These are phyloP conservation scores for Stemphylium beticola DNA, from an alignment of 2,329 filamentous ascomycete genomes.

Conservation along the genomic window DNA sequence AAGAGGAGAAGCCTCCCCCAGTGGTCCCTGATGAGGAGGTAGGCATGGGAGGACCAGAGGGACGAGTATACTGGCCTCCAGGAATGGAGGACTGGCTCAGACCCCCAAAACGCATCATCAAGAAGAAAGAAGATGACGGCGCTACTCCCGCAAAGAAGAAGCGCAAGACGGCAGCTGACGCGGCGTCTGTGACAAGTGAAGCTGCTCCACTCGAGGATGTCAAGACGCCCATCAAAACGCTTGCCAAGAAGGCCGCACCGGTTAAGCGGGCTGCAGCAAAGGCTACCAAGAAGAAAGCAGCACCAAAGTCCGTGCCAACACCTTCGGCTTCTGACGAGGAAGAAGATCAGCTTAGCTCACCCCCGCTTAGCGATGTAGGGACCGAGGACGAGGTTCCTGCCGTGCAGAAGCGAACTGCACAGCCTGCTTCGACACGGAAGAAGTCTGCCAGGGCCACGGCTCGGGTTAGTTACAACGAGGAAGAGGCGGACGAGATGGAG, in stretches of 20 bases:
- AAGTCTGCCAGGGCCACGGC: constrained; percentile 34
- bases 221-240: constrained; percentile 45
- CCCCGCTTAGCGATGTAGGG: constrained; percentile 51
- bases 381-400: constrained; percentile 30
- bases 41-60: constrained; percentile 83
- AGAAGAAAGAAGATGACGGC: constrained; percentile 57
- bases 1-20: constrained; percentile 45
- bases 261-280: constrained; percentile 29
- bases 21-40: constrained; percentile 71
- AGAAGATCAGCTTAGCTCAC: constrained; percentile 43
- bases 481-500: constrained; percentile 40
- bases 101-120: constrained; percentile 75
- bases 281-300: constrained; percentile 47
- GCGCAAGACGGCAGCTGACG: constrained; percentile 35
- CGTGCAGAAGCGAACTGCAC: constrained; percentile 32
- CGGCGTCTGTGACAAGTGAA: constrained; percentile 32
- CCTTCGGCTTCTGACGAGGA: constrained; percentile 51
- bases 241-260: constrained; percentile 46
- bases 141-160: constrained; percentile 41
- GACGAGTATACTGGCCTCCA: constrained; percentile 87
- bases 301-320: constrained; percentile 50
- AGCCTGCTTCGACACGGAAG: constrained; percentile 31
- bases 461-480: constrained; percentile 46
- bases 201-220: constrained; percentile 41
- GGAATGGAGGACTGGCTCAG: constrained; percentile 90